Evolutionary conservation across 495 filamentous ascomycete genomes (phyloP), one percentile per base, ranked within the genome.

Genomic region (Daldinia concentrica): DNA sequence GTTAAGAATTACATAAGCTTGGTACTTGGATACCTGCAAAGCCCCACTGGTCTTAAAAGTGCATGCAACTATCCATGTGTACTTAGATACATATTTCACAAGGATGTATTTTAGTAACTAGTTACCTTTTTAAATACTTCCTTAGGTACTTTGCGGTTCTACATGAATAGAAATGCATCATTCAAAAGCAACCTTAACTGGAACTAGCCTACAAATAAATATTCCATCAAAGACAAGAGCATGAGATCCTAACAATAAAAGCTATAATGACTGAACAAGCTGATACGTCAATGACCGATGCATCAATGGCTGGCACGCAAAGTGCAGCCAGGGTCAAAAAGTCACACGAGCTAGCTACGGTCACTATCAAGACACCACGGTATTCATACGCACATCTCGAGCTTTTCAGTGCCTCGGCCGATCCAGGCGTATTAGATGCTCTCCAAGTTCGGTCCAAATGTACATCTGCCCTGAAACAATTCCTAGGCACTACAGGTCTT

Each of bases 371-470:
- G 29, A 34, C 72, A 26, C 78, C 82, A 0, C 65, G 76, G 15
- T 80, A 76, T 58, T 70, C 82, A 58, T 85, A 85, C 75, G 79
- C 76, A 41, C 82, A 83, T 68, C 74, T 85, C 11, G 64, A 79
- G 39, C 58, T 80, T 6, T 58, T 77, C 51, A 70, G 62, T 26
- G 59, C 58, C 11, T 50, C 58, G 22, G 26, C 68, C 12, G 36
- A 67, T 17, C 54, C 62, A 2, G 61, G 17, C n/a, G 67, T 70
- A 2, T 80, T 95, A 36, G 94, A 98, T 80, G 82, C 85, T 30
- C 84, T 97, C 36, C 94, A 92, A 52, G 86, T 88, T 34, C 90
- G 90, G 39, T 86, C 90, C 0, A 88, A 93, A 73, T 88, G 95
- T 57, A 90, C 87, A 22, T 79, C 90, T 30, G 91, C 93, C 0